Percentiles rank a stretch among this genome's conserved stretches.
phyloP scores from a whole-genome alignment of 2,329 filamentous ascomycete genomes.

The Colletotrichum sp. region DNA sequence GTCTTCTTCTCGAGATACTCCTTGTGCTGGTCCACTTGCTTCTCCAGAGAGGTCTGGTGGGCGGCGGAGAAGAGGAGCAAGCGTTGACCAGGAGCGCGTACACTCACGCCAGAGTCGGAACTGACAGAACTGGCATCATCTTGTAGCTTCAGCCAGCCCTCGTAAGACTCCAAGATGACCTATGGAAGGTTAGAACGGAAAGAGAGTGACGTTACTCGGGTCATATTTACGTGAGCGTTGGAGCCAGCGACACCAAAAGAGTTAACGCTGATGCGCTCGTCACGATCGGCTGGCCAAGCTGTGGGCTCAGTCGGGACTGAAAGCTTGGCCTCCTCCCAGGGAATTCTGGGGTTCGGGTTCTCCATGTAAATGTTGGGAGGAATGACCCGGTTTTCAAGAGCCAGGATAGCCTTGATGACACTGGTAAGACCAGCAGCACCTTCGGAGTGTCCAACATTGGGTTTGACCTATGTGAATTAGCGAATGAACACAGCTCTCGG shows the following conservation, averaged over 20 bases:
- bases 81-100: not conserved
- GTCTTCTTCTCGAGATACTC: conserved; percentile 24
- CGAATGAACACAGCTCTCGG: accelerated
- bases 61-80: conserved; percentile 9
- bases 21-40: conserved; percentile 19
- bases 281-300: conserved; percentile 28
- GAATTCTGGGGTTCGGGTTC: conserved; percentile 20
- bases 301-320: conserved; percentile 27
- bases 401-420: conserved; percentile 37
- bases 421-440: conserved; percentile 34
- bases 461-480: conserved; percentile 31
- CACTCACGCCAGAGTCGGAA: conserved; percentile 5
- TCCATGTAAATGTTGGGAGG: conserved; percentile 22
- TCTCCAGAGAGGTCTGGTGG: not conserved
- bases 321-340: conserved; percentile 24
- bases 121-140: conserved; percentile 7
- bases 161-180: conserved; percentile 13
- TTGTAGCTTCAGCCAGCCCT: conserved; percentile 1
- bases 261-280: conserved; percentile 37
- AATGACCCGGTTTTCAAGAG: conserved; percentile 18
- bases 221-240: conserved; percentile 9
- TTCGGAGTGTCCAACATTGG: conserved; percentile 43
- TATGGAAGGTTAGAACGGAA: not conserved
- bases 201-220: not conserved
- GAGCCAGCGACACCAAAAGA: conserved; percentile 38